Evolutionary conservation across 2,329 filamentous ascomycete species (phyloP).

Genomic region (Pseudogymnoascus sp.): DNA sequence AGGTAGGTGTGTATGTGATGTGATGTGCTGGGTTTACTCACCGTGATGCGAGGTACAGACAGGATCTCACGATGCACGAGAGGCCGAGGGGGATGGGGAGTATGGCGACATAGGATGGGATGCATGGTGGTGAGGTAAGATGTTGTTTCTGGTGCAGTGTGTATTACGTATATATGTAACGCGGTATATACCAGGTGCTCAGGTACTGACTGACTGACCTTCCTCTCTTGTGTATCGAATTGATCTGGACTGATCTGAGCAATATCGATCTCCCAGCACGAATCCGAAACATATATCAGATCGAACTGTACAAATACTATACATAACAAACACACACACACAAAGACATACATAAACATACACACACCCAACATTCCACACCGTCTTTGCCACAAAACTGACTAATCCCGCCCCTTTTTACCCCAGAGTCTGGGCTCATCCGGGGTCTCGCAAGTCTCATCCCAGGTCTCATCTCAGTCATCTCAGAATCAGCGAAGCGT

Average conservation of each 20-base stretch:
- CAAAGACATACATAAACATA: not conserved
- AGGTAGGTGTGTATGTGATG: not conserved
- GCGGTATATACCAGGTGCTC: not conserved
- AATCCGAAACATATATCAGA: constrained; percentile 1
- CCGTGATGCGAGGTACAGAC: not conserved
- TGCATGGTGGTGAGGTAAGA: constrained; percentile 1
- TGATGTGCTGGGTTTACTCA: not conserved
- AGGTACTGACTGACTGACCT: not conserved
- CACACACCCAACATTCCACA: not conserved
- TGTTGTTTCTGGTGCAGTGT: not conserved
- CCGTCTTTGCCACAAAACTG: not conserved
- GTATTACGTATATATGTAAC: not conserved
- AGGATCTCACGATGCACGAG: not conserved
- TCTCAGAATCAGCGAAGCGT: too few relatives aligned
- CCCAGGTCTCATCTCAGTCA: not conserved
- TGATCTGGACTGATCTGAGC: not conserved
- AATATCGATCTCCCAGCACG: not conserved
- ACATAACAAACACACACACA: not conserved
- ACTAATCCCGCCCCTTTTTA: not conserved
- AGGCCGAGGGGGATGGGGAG: not conserved
- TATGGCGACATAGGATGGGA: not conserved
- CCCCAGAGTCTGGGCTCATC: not conserved
- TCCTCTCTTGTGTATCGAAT: not conserved
- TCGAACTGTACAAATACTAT: not conserved
- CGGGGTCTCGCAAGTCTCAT: not conserved